These are phyloP conservation scores for Syzygium syzygioides DNA, from an alignment of 441 rosid species.

Conservation along the genomic window DNA sequence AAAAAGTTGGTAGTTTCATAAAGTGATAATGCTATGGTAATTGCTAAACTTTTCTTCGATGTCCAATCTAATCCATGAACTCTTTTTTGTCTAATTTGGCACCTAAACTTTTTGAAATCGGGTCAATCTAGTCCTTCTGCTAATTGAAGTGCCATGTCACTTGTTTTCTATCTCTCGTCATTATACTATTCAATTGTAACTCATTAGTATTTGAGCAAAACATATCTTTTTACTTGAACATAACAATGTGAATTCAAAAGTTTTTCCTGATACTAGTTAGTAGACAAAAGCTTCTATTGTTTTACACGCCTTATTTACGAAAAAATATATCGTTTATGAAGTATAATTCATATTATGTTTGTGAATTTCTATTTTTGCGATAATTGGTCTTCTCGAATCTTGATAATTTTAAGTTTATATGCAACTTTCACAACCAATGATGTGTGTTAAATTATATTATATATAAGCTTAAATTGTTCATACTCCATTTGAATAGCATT, in stretches of 20 bases:
- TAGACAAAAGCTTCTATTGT: background rate
- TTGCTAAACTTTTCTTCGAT: fast-evolving
- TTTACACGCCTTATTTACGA: fast-evolving
- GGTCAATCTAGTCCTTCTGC: fast-evolving
- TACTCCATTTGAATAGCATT: background rate
- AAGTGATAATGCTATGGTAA: background rate
- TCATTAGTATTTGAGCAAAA: background rate
- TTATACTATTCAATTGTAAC: fast-evolving
- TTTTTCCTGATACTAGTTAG: background rate
- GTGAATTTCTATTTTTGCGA: background rate
- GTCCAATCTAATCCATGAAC: background rate
- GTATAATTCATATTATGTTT: background rate
- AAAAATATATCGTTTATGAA: background rate
- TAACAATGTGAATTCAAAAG: background rate
- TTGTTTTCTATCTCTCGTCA: background rate
- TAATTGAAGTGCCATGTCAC: background rate
- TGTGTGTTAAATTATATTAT: background rate
- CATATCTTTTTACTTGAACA: background rate
- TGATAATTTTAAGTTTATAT: background rate
- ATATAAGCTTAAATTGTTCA: background rate
- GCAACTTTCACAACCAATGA: background rate
- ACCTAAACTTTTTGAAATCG: background rate
- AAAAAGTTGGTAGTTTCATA: background rate
- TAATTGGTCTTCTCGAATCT: background rate
- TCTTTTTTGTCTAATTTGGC: background rate